Evolutionary conservation across 1,284 basidiomycete species (phyloP).

Genomic region (Ustilago sp.): DNA sequence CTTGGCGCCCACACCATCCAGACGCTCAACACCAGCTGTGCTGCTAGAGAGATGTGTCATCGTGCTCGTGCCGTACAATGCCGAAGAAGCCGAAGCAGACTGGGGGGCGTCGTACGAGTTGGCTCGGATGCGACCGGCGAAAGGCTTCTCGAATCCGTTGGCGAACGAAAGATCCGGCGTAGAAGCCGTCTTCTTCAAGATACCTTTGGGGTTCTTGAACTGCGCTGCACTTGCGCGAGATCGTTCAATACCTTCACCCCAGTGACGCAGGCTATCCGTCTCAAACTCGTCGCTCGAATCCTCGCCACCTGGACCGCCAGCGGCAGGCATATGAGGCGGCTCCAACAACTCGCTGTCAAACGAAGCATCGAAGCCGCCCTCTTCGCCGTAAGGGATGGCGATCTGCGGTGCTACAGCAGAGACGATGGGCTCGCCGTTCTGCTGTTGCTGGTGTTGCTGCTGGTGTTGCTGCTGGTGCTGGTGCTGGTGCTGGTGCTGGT

Average conservation of each 20-base stretch:
- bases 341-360: constrained; percentile 81
- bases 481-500: too few species aligned
- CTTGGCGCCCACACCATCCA: constrained; percentile 60
- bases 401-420: constrained; percentile 39
- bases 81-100: constrained; percentile 20
- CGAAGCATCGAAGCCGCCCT: constrained; percentile 74
- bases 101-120: constrained; percentile 70
- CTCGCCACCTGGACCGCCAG: constrained; percentile 63
- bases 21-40: constrained; percentile 57
- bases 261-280: constrained; percentile 68
- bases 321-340: constrained; percentile 75
- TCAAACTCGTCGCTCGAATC: constrained; percentile 74
- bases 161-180: constrained; percentile 44
- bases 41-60: constrained; percentile 62
- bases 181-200: constrained; percentile 76
- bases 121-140: constrained; percentile 66
- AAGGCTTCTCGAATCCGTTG: constrained; percentile 54
- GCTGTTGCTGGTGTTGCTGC: neutral
- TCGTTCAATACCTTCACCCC: constrained; percentile 79
- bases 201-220: constrained; percentile 81
- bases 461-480: too few species aligned
- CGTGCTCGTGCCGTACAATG: constrained; percentile 36
- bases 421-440: constrained; percentile 27
- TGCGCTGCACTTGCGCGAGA: constrained; percentile 75
- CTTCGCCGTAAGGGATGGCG: constrained; percentile 64